These are phyloP conservation scores for Aschersonia sp. DNA, from an alignment of 2,329 filamentous ascomycete species.

Conservation along the genomic window DNA sequence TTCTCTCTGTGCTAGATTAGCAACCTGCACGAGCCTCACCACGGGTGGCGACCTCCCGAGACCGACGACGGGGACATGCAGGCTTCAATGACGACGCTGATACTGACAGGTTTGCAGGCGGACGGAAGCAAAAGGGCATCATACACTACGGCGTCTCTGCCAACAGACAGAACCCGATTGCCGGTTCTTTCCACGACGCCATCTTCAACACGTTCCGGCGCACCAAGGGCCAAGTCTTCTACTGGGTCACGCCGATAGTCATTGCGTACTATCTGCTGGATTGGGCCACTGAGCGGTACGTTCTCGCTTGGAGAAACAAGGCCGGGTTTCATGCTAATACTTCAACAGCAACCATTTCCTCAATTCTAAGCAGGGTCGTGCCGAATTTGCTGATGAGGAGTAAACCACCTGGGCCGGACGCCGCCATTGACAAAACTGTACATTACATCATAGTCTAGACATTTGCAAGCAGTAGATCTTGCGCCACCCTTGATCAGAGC, in stretches of 20 bases:
- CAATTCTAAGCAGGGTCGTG: constrained; percentile 64
- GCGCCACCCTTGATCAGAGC: constrained; percentile 5
- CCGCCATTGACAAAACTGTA: constrained; percentile 13
- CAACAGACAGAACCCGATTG: constrained; percentile 82
- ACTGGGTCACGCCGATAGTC: constrained; percentile 68
- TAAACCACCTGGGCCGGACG: constrained; percentile 12
- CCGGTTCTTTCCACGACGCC: constrained; percentile 62
- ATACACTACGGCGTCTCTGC: constrained; percentile 61
- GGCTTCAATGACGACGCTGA: neutral
- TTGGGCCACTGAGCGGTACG: constrained; percentile 85
- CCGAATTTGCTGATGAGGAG: constrained; percentile 32
- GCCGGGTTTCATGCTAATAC: neutral
- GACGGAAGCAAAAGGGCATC: constrained; percentile 48
- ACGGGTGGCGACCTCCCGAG: neutral
- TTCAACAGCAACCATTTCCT: constrained; percentile 57
- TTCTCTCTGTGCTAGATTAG: too few species aligned
- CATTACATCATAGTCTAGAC: constrained; percentile 23
- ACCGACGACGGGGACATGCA: too few species aligned
- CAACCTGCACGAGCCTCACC: neutral
- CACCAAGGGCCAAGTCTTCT: constrained; percentile 74
- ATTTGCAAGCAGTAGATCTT: constrained; percentile 21
- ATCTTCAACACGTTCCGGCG: constrained; percentile 94
- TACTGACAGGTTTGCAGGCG: constrained; percentile 23
- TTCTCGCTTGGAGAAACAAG: constrained; percentile 5
- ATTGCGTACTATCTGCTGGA: constrained; percentile 69